A percentile compares a stretch with the other conserved stretches of the same genome.
Conservation (phyloP, 768 basidiomycete species). For the Saitozyma sp. region DNA sequence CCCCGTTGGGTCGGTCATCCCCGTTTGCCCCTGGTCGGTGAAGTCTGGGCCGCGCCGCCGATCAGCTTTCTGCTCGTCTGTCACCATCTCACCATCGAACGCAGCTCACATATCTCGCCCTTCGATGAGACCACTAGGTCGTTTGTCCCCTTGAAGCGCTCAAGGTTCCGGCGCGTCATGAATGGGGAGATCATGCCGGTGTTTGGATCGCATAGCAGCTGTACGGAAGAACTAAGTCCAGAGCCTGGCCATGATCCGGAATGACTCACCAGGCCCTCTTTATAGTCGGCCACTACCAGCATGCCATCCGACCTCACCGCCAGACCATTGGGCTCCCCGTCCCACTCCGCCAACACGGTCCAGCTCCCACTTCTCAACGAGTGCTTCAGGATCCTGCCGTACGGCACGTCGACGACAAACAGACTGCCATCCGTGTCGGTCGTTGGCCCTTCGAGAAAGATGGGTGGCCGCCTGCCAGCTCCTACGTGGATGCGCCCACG, state of each 20-base stretch:
- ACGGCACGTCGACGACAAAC: conserved; percentile 24
- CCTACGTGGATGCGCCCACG: neutral
- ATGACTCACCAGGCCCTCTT: conserved; percentile 24
- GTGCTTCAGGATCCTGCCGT: conserved; percentile 19
- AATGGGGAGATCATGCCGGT: conserved; percentile 10
- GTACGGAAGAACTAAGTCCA: neutral
- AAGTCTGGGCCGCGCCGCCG: conserved; percentile 11
- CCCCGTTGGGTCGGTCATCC: conserved; percentile 28
- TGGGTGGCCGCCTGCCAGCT: conserved; percentile 6
- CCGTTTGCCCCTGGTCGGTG: conserved; percentile 36
- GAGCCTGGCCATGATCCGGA: neutral
- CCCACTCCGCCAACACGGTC: conserved; percentile 10
- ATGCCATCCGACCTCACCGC: conserved; percentile 19
- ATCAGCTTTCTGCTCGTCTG: neutral
- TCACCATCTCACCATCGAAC: neutral
- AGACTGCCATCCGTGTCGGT: conserved; percentile 26
- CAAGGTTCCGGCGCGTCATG: conserved; percentile 19
- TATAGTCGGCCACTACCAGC: conserved; percentile 28
- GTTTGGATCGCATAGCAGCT: conserved; percentile 17
- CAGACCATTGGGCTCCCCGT: conserved; percentile 27
- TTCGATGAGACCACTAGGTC: conserved; percentile 18
- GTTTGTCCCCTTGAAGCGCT: conserved; percentile 28
- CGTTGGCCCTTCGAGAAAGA: conserved; percentile 26
- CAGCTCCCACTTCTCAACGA: conserved; percentile 1
- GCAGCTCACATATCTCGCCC: conserved; percentile 24